Percentiles rank a stretch among this genome's conserved stretches.
These are phyloP conservation scores for Phytophthora rubi DNA, from an alignment of 352 stramenopile genomes.

Conservation along the genomic window DNA sequence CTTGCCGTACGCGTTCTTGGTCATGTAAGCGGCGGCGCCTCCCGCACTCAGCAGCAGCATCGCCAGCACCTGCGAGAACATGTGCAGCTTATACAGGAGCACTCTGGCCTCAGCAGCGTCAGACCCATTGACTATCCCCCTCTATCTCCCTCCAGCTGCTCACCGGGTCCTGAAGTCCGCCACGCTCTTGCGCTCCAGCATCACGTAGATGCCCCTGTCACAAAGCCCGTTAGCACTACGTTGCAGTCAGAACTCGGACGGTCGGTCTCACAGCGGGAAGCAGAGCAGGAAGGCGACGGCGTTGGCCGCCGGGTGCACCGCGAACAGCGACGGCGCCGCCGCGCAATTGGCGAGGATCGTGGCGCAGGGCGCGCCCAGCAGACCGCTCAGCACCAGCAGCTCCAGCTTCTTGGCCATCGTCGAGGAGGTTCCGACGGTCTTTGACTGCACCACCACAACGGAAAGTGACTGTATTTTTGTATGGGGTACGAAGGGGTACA, in stretches of 20 bases:
- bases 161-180: conserved; percentile 57
- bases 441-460: conserved; percentile 3
- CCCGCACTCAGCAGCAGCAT: conserved; percentile 52
- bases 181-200: conserved; percentile 61
- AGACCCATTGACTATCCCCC: neutral
- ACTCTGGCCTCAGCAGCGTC: conserved; percentile 24
- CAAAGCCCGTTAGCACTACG: neutral
- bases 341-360: conserved; percentile 52
- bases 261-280: conserved; percentile 48
- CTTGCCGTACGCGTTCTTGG: conserved; percentile 66
- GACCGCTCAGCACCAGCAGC: conserved; percentile 54
- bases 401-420: conserved; percentile 65
- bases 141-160: too few species aligned
- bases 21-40: conserved; percentile 55
- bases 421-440: conserved; percentile 7
- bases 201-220: conserved; percentile 58
- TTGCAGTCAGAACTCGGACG: too few species aligned
- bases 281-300: conserved; percentile 66
- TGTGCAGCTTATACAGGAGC: conserved; percentile 57
- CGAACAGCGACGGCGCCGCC: conserved; percentile 52
- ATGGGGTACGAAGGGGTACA: neutral
- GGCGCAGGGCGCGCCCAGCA: conserved; percentile 56
- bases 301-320: conserved; percentile 67
- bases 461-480: neutral
- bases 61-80: conserved; percentile 52